These are phyloP conservation scores for Fomitiporia mediterranea DNA, from an alignment of 1,284 basidiomycete genomes.

Conservation along the genomic window DNA sequence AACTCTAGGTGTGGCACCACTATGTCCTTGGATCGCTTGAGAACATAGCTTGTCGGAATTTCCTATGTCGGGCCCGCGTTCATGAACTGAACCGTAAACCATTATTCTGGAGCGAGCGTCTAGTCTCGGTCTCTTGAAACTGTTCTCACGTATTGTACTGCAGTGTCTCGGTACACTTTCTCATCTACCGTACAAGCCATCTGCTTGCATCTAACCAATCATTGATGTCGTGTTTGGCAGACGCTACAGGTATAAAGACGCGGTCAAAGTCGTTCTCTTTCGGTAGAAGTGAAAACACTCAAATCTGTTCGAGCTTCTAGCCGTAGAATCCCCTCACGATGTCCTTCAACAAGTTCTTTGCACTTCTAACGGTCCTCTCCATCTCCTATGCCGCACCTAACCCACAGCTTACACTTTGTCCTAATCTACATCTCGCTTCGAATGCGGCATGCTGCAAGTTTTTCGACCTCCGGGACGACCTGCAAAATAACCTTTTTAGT, in stretches of 20 bases:
- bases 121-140: no score
- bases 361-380: background rate
- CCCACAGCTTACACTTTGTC: slow-evolving; percentile 32
- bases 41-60: no score
- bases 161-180: no score
- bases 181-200: no score
- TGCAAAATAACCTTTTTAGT: slow-evolving; percentile 28
- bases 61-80: no score
- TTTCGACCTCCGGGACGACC: slow-evolving; percentile 35
- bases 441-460: slow-evolving; percentile 38
- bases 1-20: no score
- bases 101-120: no score
- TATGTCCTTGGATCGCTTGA: no score
- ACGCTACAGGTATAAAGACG: background rate
- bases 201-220: no score
- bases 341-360: slow-evolving; percentile 7
- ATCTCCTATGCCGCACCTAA: slow-evolving; percentile 27
- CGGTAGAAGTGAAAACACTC: background rate
- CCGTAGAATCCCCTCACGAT: slow-evolving; percentile 8
- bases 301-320: background rate
- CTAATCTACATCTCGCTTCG: slow-evolving; percentile 32
- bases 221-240: background rate
- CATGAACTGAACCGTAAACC: no score
- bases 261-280: no score
- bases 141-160: background rate